Conservation (phyloP, 306 rosid species). For the Vigna nakashimae region DNA sequence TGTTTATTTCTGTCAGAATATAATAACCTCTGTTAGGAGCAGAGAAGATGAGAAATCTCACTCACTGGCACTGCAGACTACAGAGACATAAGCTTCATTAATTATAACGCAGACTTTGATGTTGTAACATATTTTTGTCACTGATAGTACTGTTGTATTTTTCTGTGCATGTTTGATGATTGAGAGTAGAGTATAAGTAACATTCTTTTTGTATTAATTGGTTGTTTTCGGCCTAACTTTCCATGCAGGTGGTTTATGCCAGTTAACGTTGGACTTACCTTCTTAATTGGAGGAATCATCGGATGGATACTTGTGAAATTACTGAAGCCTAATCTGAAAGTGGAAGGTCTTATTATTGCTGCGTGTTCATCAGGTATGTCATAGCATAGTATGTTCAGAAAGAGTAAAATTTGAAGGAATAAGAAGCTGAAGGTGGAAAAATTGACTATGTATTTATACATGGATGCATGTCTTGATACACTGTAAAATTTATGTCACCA, state of each 20-base stretch:
- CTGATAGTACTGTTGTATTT: background rate
- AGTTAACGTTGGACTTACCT: slow-evolving; percentile 74
- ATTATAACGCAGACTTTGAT: background rate
- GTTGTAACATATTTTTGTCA: background rate
- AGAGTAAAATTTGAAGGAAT: slow-evolving; percentile 22
- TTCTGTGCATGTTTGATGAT: background rate
- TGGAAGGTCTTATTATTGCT: slow-evolving; percentile 85
- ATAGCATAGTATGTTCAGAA: background rate
- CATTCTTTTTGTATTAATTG: background rate
- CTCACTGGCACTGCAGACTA: background rate
- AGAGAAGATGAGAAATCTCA: background rate
- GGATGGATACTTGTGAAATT: slow-evolving; percentile 85
- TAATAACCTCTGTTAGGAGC: background rate
- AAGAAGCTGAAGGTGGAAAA: slow-evolving; percentile 15
- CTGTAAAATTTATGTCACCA: background rate
- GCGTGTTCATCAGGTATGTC: slow-evolving; percentile 72
- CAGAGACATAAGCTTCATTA: background rate
- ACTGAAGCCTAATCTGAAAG: slow-evolving; percentile 72
- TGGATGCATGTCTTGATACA: slow-evolving; percentile 23
- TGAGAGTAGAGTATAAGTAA: background rate
- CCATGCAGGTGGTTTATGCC: slow-evolving; percentile 96
- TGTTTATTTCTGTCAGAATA: no score
- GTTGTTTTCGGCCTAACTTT: background rate
- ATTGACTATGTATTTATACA: slow-evolving; percentile 26
- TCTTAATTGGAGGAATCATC: slow-evolving; percentile 73